phyloP scores from a whole-genome alignment of 306 rosid species.

The Vigna nakashimae region DNA sequence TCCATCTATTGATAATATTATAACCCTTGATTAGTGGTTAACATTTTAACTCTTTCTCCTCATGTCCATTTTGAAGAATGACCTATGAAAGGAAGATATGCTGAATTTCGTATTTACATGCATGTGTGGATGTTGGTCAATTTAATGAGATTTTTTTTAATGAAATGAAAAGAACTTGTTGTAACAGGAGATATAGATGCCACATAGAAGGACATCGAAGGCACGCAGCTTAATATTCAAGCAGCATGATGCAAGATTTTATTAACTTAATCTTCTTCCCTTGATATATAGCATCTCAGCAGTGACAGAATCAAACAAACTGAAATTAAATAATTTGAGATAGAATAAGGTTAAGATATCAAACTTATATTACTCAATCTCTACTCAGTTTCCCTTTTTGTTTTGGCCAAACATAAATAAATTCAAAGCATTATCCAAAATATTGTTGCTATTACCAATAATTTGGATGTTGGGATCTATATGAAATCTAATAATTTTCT shows the following conservation, averaged over 20 bases:
- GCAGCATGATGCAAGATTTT: conserved; percentile 25
- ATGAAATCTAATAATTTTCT: background rate
- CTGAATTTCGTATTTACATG: conserved; percentile 54
- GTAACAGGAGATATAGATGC: conserved; percentile 33
- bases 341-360: conserved; percentile 8
- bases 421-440: conserved; percentile 28
- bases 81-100: conserved; percentile 40
- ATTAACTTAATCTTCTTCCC: conserved; percentile 17
- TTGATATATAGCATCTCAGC: background rate
- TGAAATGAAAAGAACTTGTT: conserved; percentile 32
- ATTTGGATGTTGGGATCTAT: background rate
- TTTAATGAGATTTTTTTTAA: conserved; percentile 47
- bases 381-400: background rate
- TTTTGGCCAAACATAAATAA: conserved; percentile 11
- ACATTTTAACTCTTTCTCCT: background rate
- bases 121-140: conserved; percentile 57
- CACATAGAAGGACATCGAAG: conserved; percentile 59
- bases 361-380: background rate
- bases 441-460: conserved; percentile 18
- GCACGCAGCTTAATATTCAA: conserved; percentile 68
- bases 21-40: too few species aligned
- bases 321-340: background rate
- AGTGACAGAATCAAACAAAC: conserved; percentile 32
- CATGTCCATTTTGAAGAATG: conserved; percentile 22
- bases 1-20: too few species aligned